These are phyloP conservation scores for Pythium aristosporum DNA, from an alignment of 352 stramenopile genomes.

Conservation along the genomic window DNA sequence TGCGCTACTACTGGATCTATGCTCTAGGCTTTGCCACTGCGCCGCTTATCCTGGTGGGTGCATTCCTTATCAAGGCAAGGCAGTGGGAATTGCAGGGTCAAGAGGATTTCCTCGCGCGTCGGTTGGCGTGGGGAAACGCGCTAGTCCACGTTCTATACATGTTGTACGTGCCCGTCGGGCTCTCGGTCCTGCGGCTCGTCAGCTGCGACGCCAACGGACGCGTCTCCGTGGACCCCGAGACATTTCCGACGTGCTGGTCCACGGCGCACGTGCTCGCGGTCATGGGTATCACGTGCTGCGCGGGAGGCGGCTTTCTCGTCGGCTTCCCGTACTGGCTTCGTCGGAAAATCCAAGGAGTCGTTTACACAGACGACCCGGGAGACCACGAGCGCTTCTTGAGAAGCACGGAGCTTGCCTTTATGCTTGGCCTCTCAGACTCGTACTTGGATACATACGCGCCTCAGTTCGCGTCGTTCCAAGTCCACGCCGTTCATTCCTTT, in stretches of 20 bases:
- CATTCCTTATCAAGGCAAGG: background rate
- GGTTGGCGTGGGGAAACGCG: constrained; percentile 40
- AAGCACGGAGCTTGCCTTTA: constrained; percentile 54
- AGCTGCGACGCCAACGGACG: constrained; percentile 45
- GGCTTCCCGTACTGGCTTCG: constrained; percentile 42
- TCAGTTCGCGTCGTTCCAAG: constrained; percentile 46
- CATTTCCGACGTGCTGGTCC: constrained; percentile 32
- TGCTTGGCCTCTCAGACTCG: constrained; percentile 51
- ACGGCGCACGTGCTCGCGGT: constrained; percentile 33
- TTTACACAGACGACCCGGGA: constrained; percentile 31
- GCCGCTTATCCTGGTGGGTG: constrained; percentile 21
- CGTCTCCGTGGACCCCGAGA: constrained; percentile 48
- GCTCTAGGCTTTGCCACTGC: constrained; percentile 39
- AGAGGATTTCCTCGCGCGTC: constrained; percentile 30
- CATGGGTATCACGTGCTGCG: constrained; percentile 28
- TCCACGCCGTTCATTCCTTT: constrained; percentile 30
- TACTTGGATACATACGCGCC: constrained; percentile 64
- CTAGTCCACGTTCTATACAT: constrained; percentile 48
- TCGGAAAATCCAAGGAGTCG: constrained; percentile 29
- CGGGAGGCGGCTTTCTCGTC: constrained; percentile 50
- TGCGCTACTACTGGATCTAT: constrained; percentile 64
- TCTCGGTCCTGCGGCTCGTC: constrained; percentile 55
- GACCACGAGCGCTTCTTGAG: constrained; percentile 52
- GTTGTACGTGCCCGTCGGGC: constrained; percentile 57
- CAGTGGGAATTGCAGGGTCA: constrained; percentile 25